Evolutionary conservation across 805 yeast species (phyloP), one percentile per base, ranked within the genome.

Genomic region (Saccharomycopsis fermentans): DNA sequence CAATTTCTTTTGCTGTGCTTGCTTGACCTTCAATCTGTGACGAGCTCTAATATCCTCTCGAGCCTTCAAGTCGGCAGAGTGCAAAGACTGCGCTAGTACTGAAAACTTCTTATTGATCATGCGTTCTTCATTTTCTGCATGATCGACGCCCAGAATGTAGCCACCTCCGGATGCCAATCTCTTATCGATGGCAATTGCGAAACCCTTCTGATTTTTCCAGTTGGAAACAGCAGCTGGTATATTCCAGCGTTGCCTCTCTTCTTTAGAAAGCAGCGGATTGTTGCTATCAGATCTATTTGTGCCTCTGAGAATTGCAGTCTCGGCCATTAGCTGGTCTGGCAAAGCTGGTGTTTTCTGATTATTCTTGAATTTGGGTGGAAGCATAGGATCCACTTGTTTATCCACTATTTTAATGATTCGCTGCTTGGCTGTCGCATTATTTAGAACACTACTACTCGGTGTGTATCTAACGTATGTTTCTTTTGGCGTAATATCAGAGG

Each of bases 201-300:
- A 89, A 1, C 98, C 97, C 64, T 87, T 86, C 17, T 91, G 88
- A 69, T 94, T 94, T 70, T 90, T 91, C 97, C 98, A 94, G 69
- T 89, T 90, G 1, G 98, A 92, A 0, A 92, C 81, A 1, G 95
- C 89, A 0, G 96, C 84, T 0, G 98, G 98, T 34, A 94, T 90
- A 54, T 79, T 77, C 97, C 97, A 92, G 61, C 81, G 78, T 29
- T 80, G 81, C 63, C 83, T 87, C 56, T 90, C 96, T 63, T 85
- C 88, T 29, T 81, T 80, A 0, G 90, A 80, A 19, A 86, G 69
- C 65, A 77, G 73, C 24, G 63, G 61, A 43, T 64, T 56, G 3
- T 57, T 34, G 11, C 70, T 59, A 3, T 81, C 81, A 5, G 82
- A 76, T n/a, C 79, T 74, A 29, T 74, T 71, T 34, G 77, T 70